Evolutionary conservation across 805 yeast species (phyloP).

Genomic region (Saccharomyces eubayanus): DNA sequence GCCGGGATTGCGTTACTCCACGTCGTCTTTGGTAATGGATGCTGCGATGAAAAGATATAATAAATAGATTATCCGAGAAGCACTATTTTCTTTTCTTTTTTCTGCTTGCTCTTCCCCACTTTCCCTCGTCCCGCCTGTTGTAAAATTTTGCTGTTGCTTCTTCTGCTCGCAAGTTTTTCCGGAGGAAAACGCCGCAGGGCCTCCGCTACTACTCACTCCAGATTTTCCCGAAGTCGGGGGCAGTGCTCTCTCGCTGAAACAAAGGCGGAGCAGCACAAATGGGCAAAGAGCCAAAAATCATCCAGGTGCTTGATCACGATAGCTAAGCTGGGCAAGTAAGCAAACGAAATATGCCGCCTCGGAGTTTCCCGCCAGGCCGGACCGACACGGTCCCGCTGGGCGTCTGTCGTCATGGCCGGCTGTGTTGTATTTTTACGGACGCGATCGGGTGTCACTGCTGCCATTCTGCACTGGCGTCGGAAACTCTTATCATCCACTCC

Average conservation of each 20-base stretch:
- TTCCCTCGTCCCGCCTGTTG: neutral
- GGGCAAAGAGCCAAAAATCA: neutral
- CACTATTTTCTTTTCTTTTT: constrained; percentile 5
- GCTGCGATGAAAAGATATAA: neutral
- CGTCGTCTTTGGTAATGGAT: neutral
- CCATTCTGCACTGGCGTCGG: neutral
- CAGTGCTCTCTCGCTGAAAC: neutral
- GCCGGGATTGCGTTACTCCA: neutral
- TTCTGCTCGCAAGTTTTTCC: neutral
- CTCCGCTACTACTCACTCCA: neutral
- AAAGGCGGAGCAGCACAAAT: neutral
- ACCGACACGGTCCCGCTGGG: neutral
- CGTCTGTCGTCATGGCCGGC: neutral
- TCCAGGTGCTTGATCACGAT: neutral
- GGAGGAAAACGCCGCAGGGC: neutral
- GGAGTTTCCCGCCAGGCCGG: neutral
- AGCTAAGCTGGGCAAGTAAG: neutral
- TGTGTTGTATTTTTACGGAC: neutral
- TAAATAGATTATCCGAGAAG: neutral
- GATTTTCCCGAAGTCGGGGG: neutral
- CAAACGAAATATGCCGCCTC: neutral
- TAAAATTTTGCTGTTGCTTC: neutral
- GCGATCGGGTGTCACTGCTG: neutral
- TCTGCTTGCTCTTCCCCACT: constrained; percentile 4
- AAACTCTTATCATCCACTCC: neutral